Evolutionary conservation across 495 filamentous ascomycete genomes (phyloP).

Genomic region (Paragyromitra xinjiangensis): DNA sequence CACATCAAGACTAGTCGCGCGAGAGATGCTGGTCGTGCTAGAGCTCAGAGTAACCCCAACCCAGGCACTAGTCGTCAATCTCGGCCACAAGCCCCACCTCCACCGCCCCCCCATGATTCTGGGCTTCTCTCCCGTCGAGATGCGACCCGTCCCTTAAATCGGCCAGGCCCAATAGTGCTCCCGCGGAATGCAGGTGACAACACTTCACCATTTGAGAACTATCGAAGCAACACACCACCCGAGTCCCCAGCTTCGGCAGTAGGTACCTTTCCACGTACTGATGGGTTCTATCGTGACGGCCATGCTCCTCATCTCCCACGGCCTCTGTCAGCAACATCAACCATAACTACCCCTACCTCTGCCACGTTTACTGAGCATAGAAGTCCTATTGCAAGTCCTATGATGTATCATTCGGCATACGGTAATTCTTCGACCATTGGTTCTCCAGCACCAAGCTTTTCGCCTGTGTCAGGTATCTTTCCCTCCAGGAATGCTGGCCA

Average conservation of each 20-base stretch:
- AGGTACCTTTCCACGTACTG: constrained; percentile 42
- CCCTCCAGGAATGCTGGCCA: constrained; percentile 46
- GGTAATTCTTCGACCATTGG: constrained; percentile 48
- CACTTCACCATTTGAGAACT: constrained; percentile 51
- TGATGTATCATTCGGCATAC: constrained; percentile 34
- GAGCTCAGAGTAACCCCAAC: constrained; percentile 53
- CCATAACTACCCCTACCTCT: constrained; percentile 54
- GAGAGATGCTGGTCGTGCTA: constrained; percentile 48
- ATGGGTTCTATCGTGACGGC: constrained; percentile 36
- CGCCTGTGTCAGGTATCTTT: constrained; percentile 46
- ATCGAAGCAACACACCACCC: constrained; percentile 56
- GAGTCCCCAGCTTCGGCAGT: constrained; percentile 55
- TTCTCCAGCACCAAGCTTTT: constrained; percentile 43
- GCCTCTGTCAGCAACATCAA: constrained; percentile 47
- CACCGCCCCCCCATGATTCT: constrained; percentile 40
- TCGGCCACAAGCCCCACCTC: constrained; percentile 46
- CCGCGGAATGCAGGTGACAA: constrained; percentile 35
- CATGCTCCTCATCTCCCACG: constrained; percentile 44
- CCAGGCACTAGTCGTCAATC: constrained; percentile 48
- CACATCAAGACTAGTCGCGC: constrained; percentile 76
- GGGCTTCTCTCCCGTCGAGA: constrained; percentile 49
- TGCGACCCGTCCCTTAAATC: constrained; percentile 49
- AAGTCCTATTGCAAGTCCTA: constrained; percentile 54
- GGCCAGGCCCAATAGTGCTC: constrained; percentile 54
- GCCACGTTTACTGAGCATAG: constrained; percentile 51